Evolutionary conservation across 306 rosid species (phyloP).

Genomic region (Sesbania bispinosa): DNA sequence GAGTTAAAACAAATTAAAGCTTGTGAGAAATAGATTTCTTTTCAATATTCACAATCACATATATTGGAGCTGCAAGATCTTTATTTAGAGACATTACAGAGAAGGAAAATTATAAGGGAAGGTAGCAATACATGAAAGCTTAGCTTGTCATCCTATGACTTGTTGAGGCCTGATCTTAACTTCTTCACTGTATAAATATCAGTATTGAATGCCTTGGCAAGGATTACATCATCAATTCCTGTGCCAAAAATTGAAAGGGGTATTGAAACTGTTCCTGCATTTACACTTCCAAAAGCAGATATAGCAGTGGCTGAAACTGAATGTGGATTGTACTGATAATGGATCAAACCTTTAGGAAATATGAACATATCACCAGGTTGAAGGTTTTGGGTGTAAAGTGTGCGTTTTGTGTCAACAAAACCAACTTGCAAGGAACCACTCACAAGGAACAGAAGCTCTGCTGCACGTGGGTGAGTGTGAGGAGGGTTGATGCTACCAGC

Average conservation of each 20-base stretch:
- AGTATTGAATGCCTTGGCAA: slow-evolving; percentile 32
- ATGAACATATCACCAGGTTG: slow-evolving; percentile 35
- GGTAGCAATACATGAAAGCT: background rate
- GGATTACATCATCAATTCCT: slow-evolving; percentile 16
- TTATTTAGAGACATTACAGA: background rate
- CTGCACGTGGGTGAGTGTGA: too few relatives aligned
- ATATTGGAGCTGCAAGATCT: background rate
- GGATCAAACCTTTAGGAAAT: slow-evolving; percentile 37
- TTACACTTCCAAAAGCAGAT: slow-evolving; percentile 37
- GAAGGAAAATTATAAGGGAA: too few relatives aligned
- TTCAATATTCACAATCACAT: background rate
- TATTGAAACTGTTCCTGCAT: slow-evolving; percentile 32
- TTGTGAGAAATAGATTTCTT: background rate
- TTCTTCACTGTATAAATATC: slow-evolving; percentile 20
- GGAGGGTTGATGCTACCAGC: slow-evolving; percentile 28
- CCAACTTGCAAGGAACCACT: slow-evolving; percentile 35
- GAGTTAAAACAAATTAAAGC: too few relatives aligned
- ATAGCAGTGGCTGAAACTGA: slow-evolving; percentile 22
- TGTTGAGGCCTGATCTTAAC: slow-evolving; percentile 3
- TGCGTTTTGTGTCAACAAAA: slow-evolving; percentile 24
- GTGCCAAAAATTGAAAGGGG: slow-evolving; percentile 11
- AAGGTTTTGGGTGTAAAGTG: slow-evolving; percentile 24
- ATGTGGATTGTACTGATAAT: slow-evolving; percentile 29
- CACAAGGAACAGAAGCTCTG: slow-evolving; percentile 33
- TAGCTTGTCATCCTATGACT: background rate